Evolutionary conservation across 345 rosid genomes (phyloP).

Genomic region (Bruguiera sexangula): DNA sequence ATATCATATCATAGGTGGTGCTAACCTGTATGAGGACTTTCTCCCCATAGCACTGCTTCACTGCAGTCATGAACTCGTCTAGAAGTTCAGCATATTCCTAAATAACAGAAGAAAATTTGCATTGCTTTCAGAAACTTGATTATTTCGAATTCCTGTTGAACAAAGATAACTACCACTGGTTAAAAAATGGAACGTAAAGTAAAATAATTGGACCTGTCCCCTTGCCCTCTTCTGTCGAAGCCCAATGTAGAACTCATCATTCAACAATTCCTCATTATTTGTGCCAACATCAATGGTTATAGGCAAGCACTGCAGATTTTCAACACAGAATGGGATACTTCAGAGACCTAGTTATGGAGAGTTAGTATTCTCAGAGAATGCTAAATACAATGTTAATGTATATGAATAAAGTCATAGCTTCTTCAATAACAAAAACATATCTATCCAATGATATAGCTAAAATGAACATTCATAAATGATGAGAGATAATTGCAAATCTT

Average conservation of each 20-base stretch:
- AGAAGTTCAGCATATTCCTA: slow-evolving; percentile 80
- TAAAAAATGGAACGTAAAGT: neutral
- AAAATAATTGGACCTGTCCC: slow-evolving; percentile 18
- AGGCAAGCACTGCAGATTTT: slow-evolving; percentile 28
- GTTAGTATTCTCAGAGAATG: neutral
- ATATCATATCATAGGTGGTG: neutral
- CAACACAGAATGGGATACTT: neutral
- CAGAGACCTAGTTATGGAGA: neutral
- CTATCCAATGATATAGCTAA: too few species aligned
- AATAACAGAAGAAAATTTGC: slow-evolving; percentile 4
- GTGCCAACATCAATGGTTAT: slow-evolving; percentile 39
- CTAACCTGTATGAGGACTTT: slow-evolving; percentile 79
- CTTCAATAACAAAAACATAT: too few species aligned
- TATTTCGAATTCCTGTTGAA: neutral
- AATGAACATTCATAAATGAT: too few species aligned
- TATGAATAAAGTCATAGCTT: too few species aligned
- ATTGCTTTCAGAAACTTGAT: neutral
- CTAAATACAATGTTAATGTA: neutral
- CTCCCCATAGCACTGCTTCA: slow-evolving; percentile 89
- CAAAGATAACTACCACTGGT: neutral
- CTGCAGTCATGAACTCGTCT: slow-evolving; percentile 84
- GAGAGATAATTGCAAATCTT: slow-evolving; percentile 3
- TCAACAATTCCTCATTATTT: slow-evolving; percentile 28
- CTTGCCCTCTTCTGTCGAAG: slow-evolving; percentile 33
- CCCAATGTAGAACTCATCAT: slow-evolving; percentile 37